Conservation (phyloP, 1,284 basidiomycete species). For the Puccinia polysora region DNA sequence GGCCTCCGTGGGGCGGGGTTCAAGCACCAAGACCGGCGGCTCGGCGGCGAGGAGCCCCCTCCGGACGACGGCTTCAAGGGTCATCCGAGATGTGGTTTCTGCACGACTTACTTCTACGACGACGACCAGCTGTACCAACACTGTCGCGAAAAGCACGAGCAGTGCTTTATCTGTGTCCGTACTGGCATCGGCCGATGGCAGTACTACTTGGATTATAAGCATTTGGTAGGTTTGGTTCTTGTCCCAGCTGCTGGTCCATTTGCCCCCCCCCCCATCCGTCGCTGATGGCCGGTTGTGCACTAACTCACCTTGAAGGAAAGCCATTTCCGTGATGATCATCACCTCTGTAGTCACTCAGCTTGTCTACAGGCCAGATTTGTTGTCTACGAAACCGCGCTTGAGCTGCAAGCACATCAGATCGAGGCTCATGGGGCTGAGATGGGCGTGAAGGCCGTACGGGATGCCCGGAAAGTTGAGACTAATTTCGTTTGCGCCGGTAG, state of each 20-base stretch:
- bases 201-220: slow-evolving; percentile 63
- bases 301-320: slow-evolving; percentile 34
- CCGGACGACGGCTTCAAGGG: slow-evolving; percentile 56
- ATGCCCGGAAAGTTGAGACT: slow-evolving; percentile 71
- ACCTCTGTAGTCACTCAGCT: slow-evolving; percentile 67
- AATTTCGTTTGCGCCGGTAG: slow-evolving; percentile 71
- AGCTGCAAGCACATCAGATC: slow-evolving; percentile 87
- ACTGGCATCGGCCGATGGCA: slow-evolving; percentile 68
- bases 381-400: slow-evolving; percentile 80
- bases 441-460: slow-evolving; percentile 69
- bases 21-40: slow-evolving; percentile 46
- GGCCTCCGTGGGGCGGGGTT: slow-evolving; percentile 56
- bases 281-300: slow-evolving; percentile 51
- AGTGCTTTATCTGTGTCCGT: slow-evolving; percentile 86
- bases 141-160: slow-evolving; percentile 89
- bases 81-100: slow-evolving; percentile 86
- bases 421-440: slow-evolving; percentile 77
- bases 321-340: slow-evolving; percentile 60
- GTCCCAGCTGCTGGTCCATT: background rate
- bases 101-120: slow-evolving; percentile 79
- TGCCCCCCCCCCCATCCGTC: slow-evolving; percentile 45
- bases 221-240: slow-evolving; percentile 46
- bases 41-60: slow-evolving; percentile 35
- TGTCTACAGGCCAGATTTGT: slow-evolving; percentile 89
- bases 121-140: slow-evolving; percentile 90